Percentiles rank a stretch among this genome's conserved stretches.
These are phyloP conservation scores for Seiridium cupressi DNA, from an alignment of 2,329 filamentous ascomycete species.

Conservation along the genomic window DNA sequence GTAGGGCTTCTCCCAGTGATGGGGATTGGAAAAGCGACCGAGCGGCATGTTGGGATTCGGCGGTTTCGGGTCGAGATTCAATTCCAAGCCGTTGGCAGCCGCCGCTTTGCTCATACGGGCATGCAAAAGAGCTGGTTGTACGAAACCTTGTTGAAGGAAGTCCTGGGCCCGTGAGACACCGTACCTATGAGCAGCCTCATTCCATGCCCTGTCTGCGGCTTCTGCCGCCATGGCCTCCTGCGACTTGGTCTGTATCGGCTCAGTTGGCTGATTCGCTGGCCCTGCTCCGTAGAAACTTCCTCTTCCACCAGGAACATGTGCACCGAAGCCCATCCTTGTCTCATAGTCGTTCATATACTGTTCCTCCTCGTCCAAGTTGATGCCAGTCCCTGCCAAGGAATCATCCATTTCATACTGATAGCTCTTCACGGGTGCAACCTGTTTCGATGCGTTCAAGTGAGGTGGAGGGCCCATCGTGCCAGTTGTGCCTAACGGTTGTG, in stretches of 20 bases:
- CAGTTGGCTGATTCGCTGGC: constrained; percentile 61
- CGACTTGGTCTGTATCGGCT: constrained; percentile 39
- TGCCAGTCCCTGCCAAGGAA: constrained; percentile 78
- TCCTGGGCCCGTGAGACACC: constrained; percentile 65
- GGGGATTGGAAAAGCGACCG: constrained; percentile 48
- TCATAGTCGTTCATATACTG: constrained; percentile 71
- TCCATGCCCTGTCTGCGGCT: constrained; percentile 64
- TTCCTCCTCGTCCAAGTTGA: constrained; percentile 84
- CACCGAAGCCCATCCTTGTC: constrained; percentile 50
- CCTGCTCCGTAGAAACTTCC: constrained; percentile 64
- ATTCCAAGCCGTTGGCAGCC: constrained; percentile 52
- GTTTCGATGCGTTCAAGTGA: constrained; percentile 48
- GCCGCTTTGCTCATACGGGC: constrained; percentile 58
- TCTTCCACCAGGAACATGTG: constrained; percentile 54
- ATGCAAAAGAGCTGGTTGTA: constrained; percentile 62
- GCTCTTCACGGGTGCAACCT: constrained; percentile 55
- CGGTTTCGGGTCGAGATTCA: constrained; percentile 55
- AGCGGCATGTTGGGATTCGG: constrained; percentile 36
- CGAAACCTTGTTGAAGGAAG: constrained; percentile 66
- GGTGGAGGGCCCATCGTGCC: constrained; percentile 31
- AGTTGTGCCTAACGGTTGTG: constrained; percentile 15
- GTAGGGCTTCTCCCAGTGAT: constrained; percentile 48
- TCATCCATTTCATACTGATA: constrained; percentile 76
- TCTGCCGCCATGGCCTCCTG: constrained; percentile 67
- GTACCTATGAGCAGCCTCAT: constrained; percentile 60